phyloP scores from a whole-genome alignment of 164 flowering plant species.

The Aristolochia contorta region DNA sequence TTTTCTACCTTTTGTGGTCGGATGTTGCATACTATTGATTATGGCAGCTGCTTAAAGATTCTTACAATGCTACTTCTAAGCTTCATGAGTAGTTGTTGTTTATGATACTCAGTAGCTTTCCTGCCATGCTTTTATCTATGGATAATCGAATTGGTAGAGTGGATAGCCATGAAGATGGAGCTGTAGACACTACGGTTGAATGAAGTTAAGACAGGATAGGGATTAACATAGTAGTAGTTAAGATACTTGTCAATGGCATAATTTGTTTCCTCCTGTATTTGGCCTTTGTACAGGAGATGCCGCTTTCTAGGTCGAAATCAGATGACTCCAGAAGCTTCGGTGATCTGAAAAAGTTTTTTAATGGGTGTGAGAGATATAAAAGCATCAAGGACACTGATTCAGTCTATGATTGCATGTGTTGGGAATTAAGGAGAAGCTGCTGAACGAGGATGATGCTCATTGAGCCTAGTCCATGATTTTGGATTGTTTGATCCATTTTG shows the following conservation, averaged over 20 bases:
- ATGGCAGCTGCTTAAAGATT: slow-evolving; percentile 11
- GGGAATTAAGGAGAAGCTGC: background rate
- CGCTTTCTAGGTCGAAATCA: slow-evolving; percentile 24
- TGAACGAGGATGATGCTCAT: slow-evolving; percentile 4
- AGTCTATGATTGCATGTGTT: slow-evolving; percentile 6
- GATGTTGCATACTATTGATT: slow-evolving; percentile 4
- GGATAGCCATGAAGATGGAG: slow-evolving; percentile 5
- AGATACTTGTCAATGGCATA: slow-evolving; percentile 52
- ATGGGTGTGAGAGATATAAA: slow-evolving; percentile 19
- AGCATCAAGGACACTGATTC: slow-evolving; percentile 12
- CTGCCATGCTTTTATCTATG: slow-evolving; percentile 10
- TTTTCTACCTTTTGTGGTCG: slow-evolving; percentile 9
- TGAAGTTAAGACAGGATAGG: slow-evolving; percentile 36
- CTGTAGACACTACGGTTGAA: slow-evolving; percentile 22
- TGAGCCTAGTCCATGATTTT: slow-evolving; percentile 5
- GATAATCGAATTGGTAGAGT: slow-evolving; percentile 1
- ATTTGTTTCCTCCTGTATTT: slow-evolving; percentile 72
- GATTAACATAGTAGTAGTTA: slow-evolving; percentile 46
- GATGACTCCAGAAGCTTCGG: slow-evolving; percentile 21
- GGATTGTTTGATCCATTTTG: too few species aligned
- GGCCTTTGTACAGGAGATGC: slow-evolving; percentile 69
- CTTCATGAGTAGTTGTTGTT: slow-evolving; percentile 10
- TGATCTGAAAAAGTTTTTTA: slow-evolving; percentile 20
- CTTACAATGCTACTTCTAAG: slow-evolving; percentile 1
- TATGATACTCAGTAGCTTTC: slow-evolving; percentile 7